Conservation (phyloP, 129 eudicot species). For the Saposhnikovia divaricata region DNA sequence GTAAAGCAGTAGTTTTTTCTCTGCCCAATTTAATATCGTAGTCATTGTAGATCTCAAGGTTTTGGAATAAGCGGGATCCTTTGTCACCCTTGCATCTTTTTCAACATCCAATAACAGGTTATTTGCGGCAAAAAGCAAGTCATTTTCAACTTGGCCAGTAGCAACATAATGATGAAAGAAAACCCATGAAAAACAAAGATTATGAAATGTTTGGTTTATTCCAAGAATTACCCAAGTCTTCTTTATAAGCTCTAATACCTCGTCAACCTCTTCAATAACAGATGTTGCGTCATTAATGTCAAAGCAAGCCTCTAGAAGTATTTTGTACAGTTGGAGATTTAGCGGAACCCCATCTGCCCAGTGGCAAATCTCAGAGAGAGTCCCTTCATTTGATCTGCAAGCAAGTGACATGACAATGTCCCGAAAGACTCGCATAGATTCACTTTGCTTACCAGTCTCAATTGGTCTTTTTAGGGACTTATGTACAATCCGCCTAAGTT, state of each 20-base stretch:
- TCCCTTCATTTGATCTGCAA: conserved; percentile 61
- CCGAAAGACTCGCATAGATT: conserved; percentile 81
- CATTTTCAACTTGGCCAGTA: conserved; percentile 70
- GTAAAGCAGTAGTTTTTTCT: conserved; percentile 80
- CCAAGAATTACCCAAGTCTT: conserved; percentile 91
- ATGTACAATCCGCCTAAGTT: conserved; percentile 58
- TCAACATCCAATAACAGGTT: conserved; percentile 80
- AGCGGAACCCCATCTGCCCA: conserved; percentile 97
- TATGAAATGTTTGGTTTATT: conserved; percentile 79
- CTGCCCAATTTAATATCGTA: conserved; percentile 90
- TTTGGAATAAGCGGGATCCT: conserved; percentile 68
- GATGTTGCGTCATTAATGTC: conserved; percentile 65
- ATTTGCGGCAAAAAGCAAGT: conserved; percentile 79
- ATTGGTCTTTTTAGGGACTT: conserved; percentile 67
- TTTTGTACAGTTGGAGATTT: conserved; percentile 77
- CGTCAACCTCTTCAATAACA: conserved; percentile 83
- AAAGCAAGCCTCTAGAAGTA: conserved; percentile 83
- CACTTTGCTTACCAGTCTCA: conserved; percentile 87
- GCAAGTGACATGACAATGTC: conserved; percentile 71
- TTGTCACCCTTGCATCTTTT: conserved; percentile 80
- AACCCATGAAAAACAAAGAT: conserved; percentile 84
- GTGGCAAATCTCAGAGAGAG: conserved; percentile 54
- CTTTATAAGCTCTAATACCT: conserved; percentile 80
- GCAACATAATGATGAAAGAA: conserved; percentile 77
- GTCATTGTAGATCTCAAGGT: conserved; percentile 69